Conservation (phyloP, 768 basidiomycete genomes). For the Macrolepiota dolichaula region DNA sequence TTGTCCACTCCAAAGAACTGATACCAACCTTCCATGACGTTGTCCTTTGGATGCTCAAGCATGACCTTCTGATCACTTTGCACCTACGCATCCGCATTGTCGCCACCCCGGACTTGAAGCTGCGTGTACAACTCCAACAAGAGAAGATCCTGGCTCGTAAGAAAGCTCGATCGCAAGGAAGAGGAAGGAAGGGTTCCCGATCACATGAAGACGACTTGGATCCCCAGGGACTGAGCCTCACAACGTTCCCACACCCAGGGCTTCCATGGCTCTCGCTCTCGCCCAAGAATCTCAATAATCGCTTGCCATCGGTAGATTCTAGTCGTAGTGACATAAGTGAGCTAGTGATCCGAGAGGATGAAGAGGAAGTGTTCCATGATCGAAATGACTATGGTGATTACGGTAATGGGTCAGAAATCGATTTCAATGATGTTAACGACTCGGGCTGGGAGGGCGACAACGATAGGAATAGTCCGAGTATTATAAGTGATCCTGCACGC, state of each 20-base stretch:
- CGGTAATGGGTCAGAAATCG: conserved; percentile 26
- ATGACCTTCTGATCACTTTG: conserved; percentile 79
- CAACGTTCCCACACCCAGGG: conserved; percentile 16
- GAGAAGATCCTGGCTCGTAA: conserved; percentile 33
- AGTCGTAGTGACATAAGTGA: conserved; percentile 36
- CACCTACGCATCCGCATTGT: conserved; percentile 85
- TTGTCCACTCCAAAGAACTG: conserved; percentile 65
- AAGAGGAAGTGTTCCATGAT: conserved; percentile 31
- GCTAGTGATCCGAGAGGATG: conserved; percentile 31
- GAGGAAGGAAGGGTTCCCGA: conserved; percentile 15
- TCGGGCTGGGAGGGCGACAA: conserved; percentile 48
- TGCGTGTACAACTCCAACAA: conserved; percentile 50
- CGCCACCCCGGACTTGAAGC: conserved; percentile 74
- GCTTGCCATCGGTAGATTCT: conserved; percentile 45
- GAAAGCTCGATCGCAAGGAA: conserved; percentile 12
- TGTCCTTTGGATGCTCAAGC: conserved; percentile 87
- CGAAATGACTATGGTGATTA: conserved; percentile 17
- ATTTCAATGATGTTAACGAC: conserved; percentile 32
- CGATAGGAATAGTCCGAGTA: conserved; percentile 48
- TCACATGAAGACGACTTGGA: conserved; percentile 16
- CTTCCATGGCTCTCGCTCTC: conserved; percentile 53
- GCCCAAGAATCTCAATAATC: conserved; percentile 37
- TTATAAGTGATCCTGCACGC: conserved; percentile 80
- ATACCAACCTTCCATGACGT: conserved; percentile 76
- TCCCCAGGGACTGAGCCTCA: conserved; percentile 12